These are phyloP conservation scores for Gossypium thurberi DNA, from an alignment of 345 rosid species.

Conservation along the genomic window DNA sequence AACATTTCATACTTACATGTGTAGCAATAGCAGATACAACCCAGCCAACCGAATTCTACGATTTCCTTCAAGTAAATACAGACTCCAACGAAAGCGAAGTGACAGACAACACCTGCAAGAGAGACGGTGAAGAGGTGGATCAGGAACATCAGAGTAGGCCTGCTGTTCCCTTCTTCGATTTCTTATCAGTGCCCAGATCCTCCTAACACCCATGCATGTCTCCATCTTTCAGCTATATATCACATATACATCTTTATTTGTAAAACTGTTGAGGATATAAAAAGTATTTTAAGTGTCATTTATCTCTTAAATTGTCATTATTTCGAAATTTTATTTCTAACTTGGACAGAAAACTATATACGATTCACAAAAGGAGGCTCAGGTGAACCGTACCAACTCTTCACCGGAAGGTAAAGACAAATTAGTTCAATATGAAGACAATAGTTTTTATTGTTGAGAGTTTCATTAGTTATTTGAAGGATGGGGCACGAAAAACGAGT, in stretches of 20 bases:
- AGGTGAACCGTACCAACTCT: too few species aligned
- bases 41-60: slow-evolving; percentile 46
- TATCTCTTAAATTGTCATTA: too few species aligned
- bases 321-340: too few species aligned
- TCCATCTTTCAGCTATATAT: background rate
- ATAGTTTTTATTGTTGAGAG: too few species aligned
- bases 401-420: too few species aligned
- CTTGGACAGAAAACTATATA: too few species aligned
- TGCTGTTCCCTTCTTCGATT: slow-evolving; percentile 48
- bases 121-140: slow-evolving; percentile 46
- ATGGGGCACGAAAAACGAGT: too few species aligned
- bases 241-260: background rate
- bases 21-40: slow-evolving; percentile 23
- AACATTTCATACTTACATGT: background rate
- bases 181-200: slow-evolving; percentile 32
- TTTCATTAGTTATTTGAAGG: too few species aligned
- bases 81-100: slow-evolving; percentile 55
- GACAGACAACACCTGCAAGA: slow-evolving; percentile 29
- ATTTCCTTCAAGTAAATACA: slow-evolving; percentile 61
- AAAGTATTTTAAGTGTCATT: too few species aligned
- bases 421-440: too few species aligned
- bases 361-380: too few species aligned
- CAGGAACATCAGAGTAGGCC: slow-evolving; percentile 26
- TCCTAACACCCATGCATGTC: background rate
- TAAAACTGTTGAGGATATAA: too few species aligned